Conservation (phyloP, 257 asterid species). For the Solanum chiquidenum region DNA sequence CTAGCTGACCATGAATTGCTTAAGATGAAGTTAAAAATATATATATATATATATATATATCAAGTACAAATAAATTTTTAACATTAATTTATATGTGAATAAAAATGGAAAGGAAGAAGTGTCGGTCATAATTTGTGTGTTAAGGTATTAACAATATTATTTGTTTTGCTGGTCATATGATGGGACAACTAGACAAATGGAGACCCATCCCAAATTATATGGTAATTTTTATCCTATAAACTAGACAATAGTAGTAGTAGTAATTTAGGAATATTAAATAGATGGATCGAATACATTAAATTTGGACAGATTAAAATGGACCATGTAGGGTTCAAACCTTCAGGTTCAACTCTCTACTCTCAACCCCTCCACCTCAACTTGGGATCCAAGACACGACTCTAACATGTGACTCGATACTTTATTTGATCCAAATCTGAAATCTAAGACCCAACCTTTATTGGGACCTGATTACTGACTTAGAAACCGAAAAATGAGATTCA, state of each 20-base stretch:
- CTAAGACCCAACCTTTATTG: background rate
- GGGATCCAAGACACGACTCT: background rate
- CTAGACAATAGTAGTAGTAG: background rate
- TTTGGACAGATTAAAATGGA: background rate
- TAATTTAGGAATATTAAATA: background rate
- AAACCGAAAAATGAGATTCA: background rate
- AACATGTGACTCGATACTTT: background rate
- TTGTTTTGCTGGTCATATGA: background rate
- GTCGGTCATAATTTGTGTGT: background rate
- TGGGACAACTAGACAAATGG: background rate
- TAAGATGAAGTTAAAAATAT: too few species aligned
- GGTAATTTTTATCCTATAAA: background rate
- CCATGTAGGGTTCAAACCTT: too few species aligned
- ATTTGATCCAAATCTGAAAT: background rate
- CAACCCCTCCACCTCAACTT: background rate
- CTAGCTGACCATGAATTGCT: too few species aligned
- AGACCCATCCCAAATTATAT: background rate
- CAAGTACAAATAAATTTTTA: too few species aligned
- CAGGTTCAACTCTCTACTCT: background rate
- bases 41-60: too few species aligned
- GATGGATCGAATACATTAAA: background rate
- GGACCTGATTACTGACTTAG: background rate
- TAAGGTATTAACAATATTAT: background rate
- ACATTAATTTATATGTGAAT: background rate
- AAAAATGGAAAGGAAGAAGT: background rate